Evolutionary conservation across 352 stramenopile species (phyloP).

Genomic region (Pythium periplocum): DNA sequence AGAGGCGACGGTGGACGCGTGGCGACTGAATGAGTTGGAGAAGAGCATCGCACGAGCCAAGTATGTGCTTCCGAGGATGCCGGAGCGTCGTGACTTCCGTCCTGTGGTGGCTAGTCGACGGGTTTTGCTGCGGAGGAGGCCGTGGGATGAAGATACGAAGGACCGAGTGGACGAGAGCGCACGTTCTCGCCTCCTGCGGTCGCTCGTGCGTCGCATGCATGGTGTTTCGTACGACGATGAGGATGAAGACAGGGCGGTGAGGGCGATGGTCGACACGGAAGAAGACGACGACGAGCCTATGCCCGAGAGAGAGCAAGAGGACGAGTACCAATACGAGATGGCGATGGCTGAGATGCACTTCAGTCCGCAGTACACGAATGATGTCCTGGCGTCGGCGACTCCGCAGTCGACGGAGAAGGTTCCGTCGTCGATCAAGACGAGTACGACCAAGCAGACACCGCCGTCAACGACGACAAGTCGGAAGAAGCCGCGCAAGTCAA

Average conservation of each 20-base stretch:
- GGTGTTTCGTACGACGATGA: slow-evolving; percentile 27
- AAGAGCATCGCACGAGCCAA: slow-evolving; percentile 34
- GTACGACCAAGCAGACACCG: not conserved
- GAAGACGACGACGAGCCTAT: slow-evolving; percentile 12
- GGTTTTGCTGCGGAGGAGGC: slow-evolving; percentile 25
- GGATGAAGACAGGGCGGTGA: not conserved
- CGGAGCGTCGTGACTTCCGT: slow-evolving; percentile 18
- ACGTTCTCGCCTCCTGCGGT: slow-evolving; percentile 37
- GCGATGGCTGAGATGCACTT: slow-evolving; percentile 37
- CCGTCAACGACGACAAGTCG: slow-evolving; percentile 4
- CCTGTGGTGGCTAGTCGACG: slow-evolving; percentile 34
- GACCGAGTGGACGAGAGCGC: slow-evolving; percentile 15
- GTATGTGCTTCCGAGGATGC: slow-evolving; percentile 21
- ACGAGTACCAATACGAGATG: slow-evolving; percentile 3
- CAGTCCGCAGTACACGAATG: slow-evolving; percentile 42
- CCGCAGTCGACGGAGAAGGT: not conserved
- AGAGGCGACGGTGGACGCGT: slow-evolving; percentile 17
- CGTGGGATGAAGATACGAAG: too few species aligned
- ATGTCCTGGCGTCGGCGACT: not conserved
- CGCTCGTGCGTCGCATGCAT: slow-evolving; percentile 49
- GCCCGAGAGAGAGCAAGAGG: slow-evolving; percentile 23
- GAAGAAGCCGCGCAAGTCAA: slow-evolving; percentile 9
- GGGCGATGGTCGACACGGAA: too few species aligned
- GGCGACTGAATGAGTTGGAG: slow-evolving; percentile 70
- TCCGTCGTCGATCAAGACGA: slow-evolving; percentile 1